Base-by-base conservation (phyloP, 805 yeast genomes). In the Sugiyamaella smithiae region DNA sequence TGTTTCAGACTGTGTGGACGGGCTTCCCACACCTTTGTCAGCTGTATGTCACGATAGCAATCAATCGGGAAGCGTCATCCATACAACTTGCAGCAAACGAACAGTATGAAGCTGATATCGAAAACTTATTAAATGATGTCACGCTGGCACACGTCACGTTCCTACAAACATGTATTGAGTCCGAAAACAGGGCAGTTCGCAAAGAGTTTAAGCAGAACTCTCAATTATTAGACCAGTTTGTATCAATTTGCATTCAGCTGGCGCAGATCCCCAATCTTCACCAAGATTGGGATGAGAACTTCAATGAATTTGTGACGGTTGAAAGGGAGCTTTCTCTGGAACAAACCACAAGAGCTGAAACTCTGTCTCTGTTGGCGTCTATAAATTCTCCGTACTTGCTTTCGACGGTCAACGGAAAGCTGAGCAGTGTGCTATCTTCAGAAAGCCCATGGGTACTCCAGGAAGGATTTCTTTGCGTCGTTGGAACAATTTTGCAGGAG, bases 301-400 rank as follows among this genome's bases (percentile, higher is more conserved):
- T 81, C 59, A 88, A 89, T 59, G 66, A 64, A 2, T 88, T 80
- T 63, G 85, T 88, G 4, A 77, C 89, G 1, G 84, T 80, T 29
- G 89, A 86, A 49, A 73, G 87, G 1, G 96, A 88, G 1, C 72
- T 89, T 26, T 68, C 82, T 0, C 68, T 82, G 0, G 77, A 76
- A 4, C 38, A 14, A 35, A 16, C 38, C 16, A 19, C 16, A 14
- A 35, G 38, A 19, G 38, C 7, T 14, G 38, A 35, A 16, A 35
- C 22, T 12, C 19, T 35, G 12, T 4, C 22, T 5, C 20, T 35
- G 5, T 7, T 35, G 20, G 38, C 11, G 22, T 14, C 38, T 3
- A 19, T 35, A 14, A 25, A 22, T 17, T 14, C 29, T 9, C 43
- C 43, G 11, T 16, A 26, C 16, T 14, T 40, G 5, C 33, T 40